Conservation (phyloP, 495 filamentous ascomycete genomes). For the Achaetomiella virescens region DNA sequence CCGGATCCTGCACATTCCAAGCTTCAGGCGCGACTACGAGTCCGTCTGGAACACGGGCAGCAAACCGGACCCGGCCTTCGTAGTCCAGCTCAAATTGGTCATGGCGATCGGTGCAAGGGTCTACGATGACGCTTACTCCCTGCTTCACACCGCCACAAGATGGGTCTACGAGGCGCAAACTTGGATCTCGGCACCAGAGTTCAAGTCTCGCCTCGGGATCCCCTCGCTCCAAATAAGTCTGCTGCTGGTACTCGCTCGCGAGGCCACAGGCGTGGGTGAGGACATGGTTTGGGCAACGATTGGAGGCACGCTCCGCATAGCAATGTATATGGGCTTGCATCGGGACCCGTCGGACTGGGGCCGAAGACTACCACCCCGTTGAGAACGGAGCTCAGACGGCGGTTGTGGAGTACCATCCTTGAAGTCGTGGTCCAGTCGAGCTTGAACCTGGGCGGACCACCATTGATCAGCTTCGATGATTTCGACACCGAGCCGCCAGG, state of each 20-base stretch:
- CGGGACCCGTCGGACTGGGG: slow-evolving; percentile 15
- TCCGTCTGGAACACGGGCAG: slow-evolving; percentile 21
- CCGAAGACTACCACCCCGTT: slow-evolving; percentile 25
- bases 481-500: slow-evolving; percentile 45
- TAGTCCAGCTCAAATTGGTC: slow-evolving; percentile 24
- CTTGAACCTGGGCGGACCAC: slow-evolving; percentile 48
- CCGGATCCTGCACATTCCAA: slow-evolving; percentile 53
- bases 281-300: slow-evolving; percentile 17
- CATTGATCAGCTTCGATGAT: slow-evolving; percentile 38
- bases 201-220: slow-evolving; percentile 17
- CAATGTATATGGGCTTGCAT: slow-evolving; percentile 27
- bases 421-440: slow-evolving; percentile 50
- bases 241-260: slow-evolving; percentile 19
- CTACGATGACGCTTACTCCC: slow-evolving; percentile 21
- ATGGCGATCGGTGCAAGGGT: slow-evolving; percentile 20
- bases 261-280: slow-evolving; percentile 16
- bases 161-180: slow-evolving; percentile 27
- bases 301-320: slow-evolving; percentile 17
- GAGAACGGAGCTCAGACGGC: slow-evolving; percentile 53
- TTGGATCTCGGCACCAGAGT: slow-evolving; percentile 19
- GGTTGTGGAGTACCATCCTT: slow-evolving; percentile 58
- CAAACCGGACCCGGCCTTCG: slow-evolving; percentile 15
- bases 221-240: slow-evolving; percentile 16
- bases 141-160: slow-evolving; percentile 13
- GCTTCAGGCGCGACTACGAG: slow-evolving; percentile 40